phyloP scores from a whole-genome alignment of 2,329 filamentous ascomycete species.

The Claviceps sp. region DNA sequence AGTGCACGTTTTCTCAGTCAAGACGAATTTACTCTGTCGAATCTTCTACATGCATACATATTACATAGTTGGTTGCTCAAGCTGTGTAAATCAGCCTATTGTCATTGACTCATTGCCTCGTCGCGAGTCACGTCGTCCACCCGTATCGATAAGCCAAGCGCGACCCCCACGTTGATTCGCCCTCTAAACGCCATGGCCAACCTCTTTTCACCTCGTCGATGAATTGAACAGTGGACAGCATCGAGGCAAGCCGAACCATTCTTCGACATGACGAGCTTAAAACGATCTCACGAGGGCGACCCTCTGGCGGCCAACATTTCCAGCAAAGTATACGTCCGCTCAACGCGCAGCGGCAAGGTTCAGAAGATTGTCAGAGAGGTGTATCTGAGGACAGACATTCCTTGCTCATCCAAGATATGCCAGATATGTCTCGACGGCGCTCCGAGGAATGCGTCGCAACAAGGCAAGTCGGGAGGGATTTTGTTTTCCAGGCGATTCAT shows the following conservation, averaged over 20 bases:
- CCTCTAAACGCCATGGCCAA: slow-evolving; percentile 8
- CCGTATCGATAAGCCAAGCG: slow-evolving; percentile 19
- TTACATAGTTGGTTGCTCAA: too few species aligned
- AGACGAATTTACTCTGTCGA: too few species aligned
- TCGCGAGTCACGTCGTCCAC: too few species aligned
- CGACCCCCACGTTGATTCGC: slow-evolving; percentile 13
- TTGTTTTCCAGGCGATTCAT: not conserved
- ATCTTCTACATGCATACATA: too few species aligned
- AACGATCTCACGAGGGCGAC: slow-evolving; percentile 40
- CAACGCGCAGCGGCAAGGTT: slow-evolving; percentile 89
- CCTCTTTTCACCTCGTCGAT: slow-evolving; percentile 8
- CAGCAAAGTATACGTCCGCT: slow-evolving; percentile 91
- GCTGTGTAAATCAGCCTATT: too few species aligned
- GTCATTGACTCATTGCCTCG: too few species aligned
- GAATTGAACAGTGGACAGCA: slow-evolving; percentile 2
- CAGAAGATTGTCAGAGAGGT: slow-evolving; percentile 97
- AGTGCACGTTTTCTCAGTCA: too few species aligned
- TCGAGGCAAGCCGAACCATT: slow-evolving; percentile 1
- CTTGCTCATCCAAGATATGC: slow-evolving; percentile 88
- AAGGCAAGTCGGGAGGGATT: slow-evolving; percentile 37
- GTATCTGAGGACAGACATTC: slow-evolving; percentile 91
- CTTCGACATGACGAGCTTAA: slow-evolving; percentile 49
- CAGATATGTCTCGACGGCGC: slow-evolving; percentile 58
- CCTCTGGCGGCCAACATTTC: slow-evolving; percentile 60
- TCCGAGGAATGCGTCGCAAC: slow-evolving; percentile 65